Evolutionary conservation across 257 asterid species (phyloP), one percentile per base, ranked within the genome.

Genomic region (Capsicum rhomboideum): DNA sequence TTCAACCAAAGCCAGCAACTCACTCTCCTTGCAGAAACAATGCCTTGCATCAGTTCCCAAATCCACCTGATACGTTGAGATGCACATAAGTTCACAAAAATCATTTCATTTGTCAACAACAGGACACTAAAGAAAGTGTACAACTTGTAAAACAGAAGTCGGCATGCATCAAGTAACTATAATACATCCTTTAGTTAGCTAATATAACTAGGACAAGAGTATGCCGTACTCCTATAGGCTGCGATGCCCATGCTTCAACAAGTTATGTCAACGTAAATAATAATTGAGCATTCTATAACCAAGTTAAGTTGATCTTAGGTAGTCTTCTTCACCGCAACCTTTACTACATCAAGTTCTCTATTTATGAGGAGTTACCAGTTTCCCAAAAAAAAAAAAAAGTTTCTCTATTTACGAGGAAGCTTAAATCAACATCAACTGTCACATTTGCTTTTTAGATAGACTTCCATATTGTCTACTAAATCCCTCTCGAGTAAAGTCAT

Each of bases 21-120:
- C 92, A 3, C 90, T 85, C 8, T 86, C 87, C 74, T 87, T 87
- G 42, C 90, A 92, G 92, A 95, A 95, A 83, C 91, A 87, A 80
- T 92, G 97, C 61, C 90, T 89, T 20, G 55, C 92, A n/a, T 91
- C 94, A 0, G 94, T 85, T 69, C 99, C 99, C 94, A 95, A 90
- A 72, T 94, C 97, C 80, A 95, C 93, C 99, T 95, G 89, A 77
- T 68, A 77, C 20, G 49, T 54, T 40, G 23, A 40, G 23, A 85
- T 13, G 40, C 16, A 31, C 40, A 72, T 18, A 4, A 31, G 78
- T 37, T 40, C 28, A 69, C 9, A 69, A 0, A 10, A 11, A 42
- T 10, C 44, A 79, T 58, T 8, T 58, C 2, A 82, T 28, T 26
- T 49, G 40, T 61, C 21, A 83, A 1, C 16, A 29, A 34, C 44